A percentile compares a stretch with the other conserved stretches of the same genome.
phyloP scores from a whole-genome alignment of 2,329 filamentous ascomycete species.

The Microdochium trichocladiopsis region DNA sequence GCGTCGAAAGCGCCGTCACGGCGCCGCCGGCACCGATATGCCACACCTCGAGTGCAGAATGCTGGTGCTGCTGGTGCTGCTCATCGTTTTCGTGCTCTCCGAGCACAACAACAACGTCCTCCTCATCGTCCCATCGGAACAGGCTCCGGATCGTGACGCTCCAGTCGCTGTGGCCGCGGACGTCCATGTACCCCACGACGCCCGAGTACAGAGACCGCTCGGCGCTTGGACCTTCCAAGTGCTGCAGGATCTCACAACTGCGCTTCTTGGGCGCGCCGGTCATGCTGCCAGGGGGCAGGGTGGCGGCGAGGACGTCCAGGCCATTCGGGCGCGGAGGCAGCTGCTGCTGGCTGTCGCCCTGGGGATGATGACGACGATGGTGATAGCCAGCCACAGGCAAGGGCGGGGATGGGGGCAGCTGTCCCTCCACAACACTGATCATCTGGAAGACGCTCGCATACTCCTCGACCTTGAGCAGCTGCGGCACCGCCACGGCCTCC shows the following conservation, averaged over 20 bases:
- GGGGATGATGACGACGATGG: no score
- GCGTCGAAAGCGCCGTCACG: slow-evolving; percentile 76
- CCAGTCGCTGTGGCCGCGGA: slow-evolving; percentile 79
- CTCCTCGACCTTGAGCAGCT: slow-evolving; percentile 81
- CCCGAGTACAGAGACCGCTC: slow-evolving; percentile 79
- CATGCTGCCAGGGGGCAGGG: slow-evolving; percentile 88
- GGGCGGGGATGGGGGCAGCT: slow-evolving; percentile 29
- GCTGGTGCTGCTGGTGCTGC: slow-evolving; percentile 52
- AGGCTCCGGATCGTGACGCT: slow-evolving; percentile 84
- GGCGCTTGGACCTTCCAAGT: slow-evolving; percentile 51
- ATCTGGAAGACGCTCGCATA: slow-evolving; percentile 90
- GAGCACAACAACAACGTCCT: slow-evolving; percentile 10
- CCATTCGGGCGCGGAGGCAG: slow-evolving; percentile 43
- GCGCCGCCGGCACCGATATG: slow-evolving; percentile 84
- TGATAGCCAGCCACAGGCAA: not conserved
- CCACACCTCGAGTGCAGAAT: slow-evolving; percentile 76
- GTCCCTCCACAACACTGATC: slow-evolving; percentile 77
- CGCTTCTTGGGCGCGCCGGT: slow-evolving; percentile 93
- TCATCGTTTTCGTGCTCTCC: slow-evolving; percentile 13
- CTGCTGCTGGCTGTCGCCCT: not conserved
- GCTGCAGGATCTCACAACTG: slow-evolving; percentile 73
- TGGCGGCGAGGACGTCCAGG: slow-evolving; percentile 68
- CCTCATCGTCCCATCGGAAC: slow-evolving; percentile 64
- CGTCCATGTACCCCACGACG: slow-evolving; percentile 83
- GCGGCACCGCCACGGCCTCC: slow-evolving; percentile 64